Evolutionary conservation across 2,329 filamentous ascomycete genomes (phyloP).

Genomic region (Magnaporthiopsis poae): DNA sequence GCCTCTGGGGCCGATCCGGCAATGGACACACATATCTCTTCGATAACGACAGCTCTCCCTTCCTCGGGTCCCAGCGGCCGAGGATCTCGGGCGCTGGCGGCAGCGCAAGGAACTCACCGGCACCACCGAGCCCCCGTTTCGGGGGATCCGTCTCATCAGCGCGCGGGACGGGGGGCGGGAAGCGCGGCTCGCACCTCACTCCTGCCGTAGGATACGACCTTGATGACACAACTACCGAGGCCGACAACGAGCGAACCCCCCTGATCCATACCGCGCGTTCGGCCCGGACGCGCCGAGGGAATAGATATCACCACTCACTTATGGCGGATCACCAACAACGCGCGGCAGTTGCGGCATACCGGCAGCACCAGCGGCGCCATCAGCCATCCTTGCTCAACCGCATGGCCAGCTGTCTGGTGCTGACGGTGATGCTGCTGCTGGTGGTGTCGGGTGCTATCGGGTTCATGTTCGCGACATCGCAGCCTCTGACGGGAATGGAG

Average conservation of each 20-base stretch:
- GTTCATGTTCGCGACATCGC: slow-evolving; percentile 84
- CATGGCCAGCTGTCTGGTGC: slow-evolving; percentile 76
- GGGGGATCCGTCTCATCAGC: slow-evolving; percentile 9
- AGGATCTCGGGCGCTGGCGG: slow-evolving; percentile 34
- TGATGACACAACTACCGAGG: slow-evolving; percentile 61
- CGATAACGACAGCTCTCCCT: slow-evolving; percentile 68
- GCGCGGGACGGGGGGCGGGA: slow-evolving; percentile 16
- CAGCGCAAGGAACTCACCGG: slow-evolving; percentile 46
- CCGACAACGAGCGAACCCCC: slow-evolving; percentile 81
- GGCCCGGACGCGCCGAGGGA: slow-evolving; percentile 38
- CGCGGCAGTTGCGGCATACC: slow-evolving; percentile 49
- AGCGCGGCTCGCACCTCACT: slow-evolving; percentile 6
- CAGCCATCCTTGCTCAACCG: slow-evolving; percentile 56
- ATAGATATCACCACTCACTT: slow-evolving; percentile 2
- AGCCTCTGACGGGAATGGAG: slow-evolving; percentile 69
- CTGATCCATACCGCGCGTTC: slow-evolving; percentile 55
- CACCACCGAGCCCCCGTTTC: slow-evolving; percentile 60
- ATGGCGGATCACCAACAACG: neutral
- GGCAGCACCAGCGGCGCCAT: slow-evolving; percentile 25
- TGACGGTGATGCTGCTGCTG: slow-evolving; percentile 71
- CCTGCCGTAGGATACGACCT: slow-evolving; percentile 62
- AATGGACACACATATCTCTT: slow-evolving; percentile 63
- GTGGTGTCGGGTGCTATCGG: slow-evolving; percentile 77
- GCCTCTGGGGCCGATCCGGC: slow-evolving; percentile 59
- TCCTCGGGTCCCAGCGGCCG: slow-evolving; percentile 4